A percentile compares a stretch with the other conserved stretches of the same genome.
Conservation (phyloP, 345 rosid species). For the Eucalyptus sideroxylon region DNA sequence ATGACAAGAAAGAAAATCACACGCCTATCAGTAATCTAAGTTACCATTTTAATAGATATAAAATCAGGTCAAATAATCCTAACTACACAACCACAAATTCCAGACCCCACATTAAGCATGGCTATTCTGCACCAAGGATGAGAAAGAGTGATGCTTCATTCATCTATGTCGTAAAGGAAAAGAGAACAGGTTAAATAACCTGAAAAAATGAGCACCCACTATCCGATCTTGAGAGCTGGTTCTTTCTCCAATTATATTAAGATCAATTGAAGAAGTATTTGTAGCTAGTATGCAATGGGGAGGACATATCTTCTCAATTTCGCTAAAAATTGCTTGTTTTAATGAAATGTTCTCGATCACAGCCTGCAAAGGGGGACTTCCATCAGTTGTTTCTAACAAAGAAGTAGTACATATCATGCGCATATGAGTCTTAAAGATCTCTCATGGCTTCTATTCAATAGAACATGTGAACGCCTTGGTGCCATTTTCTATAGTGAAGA, state of each 20-base stretch:
- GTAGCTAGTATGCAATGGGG: conserved; percentile 86
- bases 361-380: conserved; percentile 45
- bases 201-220: conserved; percentile 96
- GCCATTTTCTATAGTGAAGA: neutral
- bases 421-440: neutral
- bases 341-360: conserved; percentile 70
- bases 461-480: neutral
- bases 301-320: conserved; percentile 75
- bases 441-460: neutral
- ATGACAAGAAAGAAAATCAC: neutral
- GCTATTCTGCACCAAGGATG: neutral
- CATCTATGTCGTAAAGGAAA: neutral
- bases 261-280: conserved; percentile 86
- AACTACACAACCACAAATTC: neutral
- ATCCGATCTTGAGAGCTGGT: conserved; percentile 73
- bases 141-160: neutral
- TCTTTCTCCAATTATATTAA: conserved; percentile 67
- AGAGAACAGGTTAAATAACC: conserved; percentile 16
- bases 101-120: neutral
- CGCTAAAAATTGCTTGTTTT: conserved; percentile 85
- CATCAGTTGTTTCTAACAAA: neutral
- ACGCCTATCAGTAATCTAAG: neutral
- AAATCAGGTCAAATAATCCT: neutral
- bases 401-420: neutral
- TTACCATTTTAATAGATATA: neutral